Evolutionary conservation across 192 early-diverging fungal species (phyloP).

Genomic region (Endogone sp.): DNA sequence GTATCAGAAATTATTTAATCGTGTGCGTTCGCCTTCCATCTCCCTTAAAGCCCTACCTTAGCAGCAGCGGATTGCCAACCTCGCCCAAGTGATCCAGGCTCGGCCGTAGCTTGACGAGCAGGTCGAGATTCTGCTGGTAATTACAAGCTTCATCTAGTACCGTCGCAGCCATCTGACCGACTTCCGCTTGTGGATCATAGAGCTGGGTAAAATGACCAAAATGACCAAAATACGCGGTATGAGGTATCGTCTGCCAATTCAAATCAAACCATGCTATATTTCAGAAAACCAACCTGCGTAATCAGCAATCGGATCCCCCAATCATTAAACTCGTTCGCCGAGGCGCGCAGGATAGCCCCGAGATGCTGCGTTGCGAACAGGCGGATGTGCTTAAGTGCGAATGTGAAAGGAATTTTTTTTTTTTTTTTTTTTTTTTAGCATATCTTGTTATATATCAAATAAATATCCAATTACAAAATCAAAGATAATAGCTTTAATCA

Average conservation of each 20-base stretch:
- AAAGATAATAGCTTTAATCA: slow-evolving; percentile 8
- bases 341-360: slow-evolving; percentile 55
- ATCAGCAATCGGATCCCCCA: slow-evolving; percentile 71
- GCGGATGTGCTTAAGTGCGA: slow-evolving; percentile 48
- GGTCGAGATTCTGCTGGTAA: slow-evolving; percentile 59
- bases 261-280: no score
- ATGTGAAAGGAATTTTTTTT: no score
- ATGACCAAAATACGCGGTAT: no score
- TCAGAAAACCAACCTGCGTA: slow-evolving; percentile 51
- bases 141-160: slow-evolving; percentile 70
- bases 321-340: slow-evolving; percentile 56
- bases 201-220: slow-evolving; percentile 54
- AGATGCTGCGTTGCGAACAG: slow-evolving; percentile 72
- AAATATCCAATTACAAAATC: not conserved
- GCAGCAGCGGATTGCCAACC: slow-evolving; percentile 60
- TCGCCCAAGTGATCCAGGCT: slow-evolving; percentile 71
- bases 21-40: no score
- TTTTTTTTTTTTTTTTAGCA: no score
- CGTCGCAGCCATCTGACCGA: slow-evolving; percentile 64
- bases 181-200: slow-evolving; percentile 71
- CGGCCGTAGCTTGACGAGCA: slow-evolving; percentile 65
- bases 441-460: no score
- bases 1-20: not conserved
- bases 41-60: slow-evolving; percentile 34
- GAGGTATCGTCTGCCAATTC: no score